These are phyloP conservation scores for Cynara cardunculus DNA, from an alignment of 129 eudicot species.

Conservation along the genomic window DNA sequence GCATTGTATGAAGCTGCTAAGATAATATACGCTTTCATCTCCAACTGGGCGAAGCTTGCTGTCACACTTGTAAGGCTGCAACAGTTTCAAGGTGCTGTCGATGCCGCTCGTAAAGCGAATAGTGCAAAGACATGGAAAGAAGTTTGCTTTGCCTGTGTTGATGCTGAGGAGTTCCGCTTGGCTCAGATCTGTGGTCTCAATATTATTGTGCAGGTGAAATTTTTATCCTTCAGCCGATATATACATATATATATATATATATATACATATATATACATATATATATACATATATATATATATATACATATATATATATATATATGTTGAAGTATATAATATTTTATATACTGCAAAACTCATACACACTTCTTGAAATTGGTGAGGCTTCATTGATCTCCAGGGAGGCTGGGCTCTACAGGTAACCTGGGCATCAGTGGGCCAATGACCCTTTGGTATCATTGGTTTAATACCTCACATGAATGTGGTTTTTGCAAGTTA, in stretches of 20 bases:
- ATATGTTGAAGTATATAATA: neutral
- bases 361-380: too few relatives aligned
- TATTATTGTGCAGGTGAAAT: slow-evolving; percentile 77
- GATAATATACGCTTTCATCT: slow-evolving; percentile 88
- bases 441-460: too few relatives aligned
- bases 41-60: slow-evolving; percentile 96
- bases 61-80: slow-evolving; percentile 74
- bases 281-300: too few relatives aligned
- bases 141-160: slow-evolving; percentile 96
- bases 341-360: too few relatives aligned
- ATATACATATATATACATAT: too few relatives aligned
- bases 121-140: slow-evolving; percentile 98
- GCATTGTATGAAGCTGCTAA: slow-evolving; percentile 92
- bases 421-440: too few relatives aligned
- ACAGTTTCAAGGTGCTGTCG: slow-evolving; percentile 98
- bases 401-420: too few relatives aligned
- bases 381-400: too few relatives aligned
- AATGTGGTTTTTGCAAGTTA: neutral
- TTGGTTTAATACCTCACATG: too few relatives aligned
- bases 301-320: too few relatives aligned
- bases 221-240: neutral
- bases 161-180: slow-evolving; percentile 96
- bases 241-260: too few relatives aligned
- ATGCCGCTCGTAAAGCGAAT: slow-evolving; percentile 93
- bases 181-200: slow-evolving; percentile 96